These are phyloP conservation scores for Pseudozyma tsukubaensis DNA, from an alignment of 1,284 basidiomycete species.

Conservation along the genomic window DNA sequence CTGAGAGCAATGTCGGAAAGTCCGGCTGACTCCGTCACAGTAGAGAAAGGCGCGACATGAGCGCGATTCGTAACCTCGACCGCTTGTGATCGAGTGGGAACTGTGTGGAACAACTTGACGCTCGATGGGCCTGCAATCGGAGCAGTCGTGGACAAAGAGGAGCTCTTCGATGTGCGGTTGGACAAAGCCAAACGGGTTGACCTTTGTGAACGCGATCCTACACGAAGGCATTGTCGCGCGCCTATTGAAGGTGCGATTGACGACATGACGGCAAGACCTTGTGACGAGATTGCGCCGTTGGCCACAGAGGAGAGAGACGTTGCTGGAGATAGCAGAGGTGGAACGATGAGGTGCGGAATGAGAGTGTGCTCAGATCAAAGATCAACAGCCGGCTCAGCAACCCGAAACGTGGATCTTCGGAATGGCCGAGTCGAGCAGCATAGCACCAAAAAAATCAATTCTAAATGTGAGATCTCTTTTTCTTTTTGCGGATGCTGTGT, in stretches of 20 bases:
- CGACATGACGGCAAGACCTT: conserved; percentile 11
- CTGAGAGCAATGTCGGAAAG: conserved; percentile 14
- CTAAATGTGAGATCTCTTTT: conserved; percentile 18
- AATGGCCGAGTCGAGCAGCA: neutral
- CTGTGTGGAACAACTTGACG: conserved; percentile 4
- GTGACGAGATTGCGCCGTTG: no score
- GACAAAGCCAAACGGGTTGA: neutral
- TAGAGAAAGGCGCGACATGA: neutral
- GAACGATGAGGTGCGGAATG: neutral
- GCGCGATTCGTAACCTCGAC: conserved; percentile 10
- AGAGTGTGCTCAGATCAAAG: neutral
- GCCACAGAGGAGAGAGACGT: neutral
- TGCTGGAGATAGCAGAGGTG: neutral
- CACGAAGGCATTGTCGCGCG: conserved; percentile 21
- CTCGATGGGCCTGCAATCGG: neutral
- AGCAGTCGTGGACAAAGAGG: neutral
- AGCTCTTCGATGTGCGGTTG: neutral
- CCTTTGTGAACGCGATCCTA: conserved; percentile 6
- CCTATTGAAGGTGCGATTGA: conserved; percentile 19
- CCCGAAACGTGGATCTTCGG: neutral
- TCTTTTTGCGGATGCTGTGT: neutral
- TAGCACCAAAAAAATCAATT: neutral
- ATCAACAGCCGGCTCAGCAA: neutral
- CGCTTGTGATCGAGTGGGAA: conserved; percentile 8
- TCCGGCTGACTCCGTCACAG: neutral